Evolutionary conservation across 306 rosid genomes (phyloP).

Genomic region (Betula pendula): DNA sequence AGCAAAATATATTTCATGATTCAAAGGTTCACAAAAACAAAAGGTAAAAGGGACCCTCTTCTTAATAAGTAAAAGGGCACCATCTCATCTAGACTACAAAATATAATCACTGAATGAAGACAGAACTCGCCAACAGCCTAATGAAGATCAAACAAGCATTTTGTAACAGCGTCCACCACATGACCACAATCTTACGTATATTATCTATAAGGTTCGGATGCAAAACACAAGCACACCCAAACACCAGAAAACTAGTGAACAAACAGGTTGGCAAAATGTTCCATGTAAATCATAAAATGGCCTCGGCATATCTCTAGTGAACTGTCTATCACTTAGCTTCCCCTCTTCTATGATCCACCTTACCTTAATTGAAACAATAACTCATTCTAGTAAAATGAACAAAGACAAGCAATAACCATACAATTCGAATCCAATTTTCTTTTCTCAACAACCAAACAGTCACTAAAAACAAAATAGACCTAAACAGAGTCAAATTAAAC

Average conservation of each 20-base stretch:
- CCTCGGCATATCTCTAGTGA: neutral
- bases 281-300: neutral
- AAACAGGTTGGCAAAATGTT: neutral
- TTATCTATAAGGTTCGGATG: neutral
- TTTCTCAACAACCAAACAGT: conserved; percentile 4
- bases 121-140: neutral
- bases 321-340: neutral
- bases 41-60: neutral
- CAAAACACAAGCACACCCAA: neutral
- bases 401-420: neutral
- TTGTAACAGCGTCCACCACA: neutral
- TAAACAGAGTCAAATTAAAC: neutral
- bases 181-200: neutral
- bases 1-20: neutral
- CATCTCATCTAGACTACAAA: neutral
- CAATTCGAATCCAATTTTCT: neutral
- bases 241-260: neutral
- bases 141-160: neutral
- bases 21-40: neutral
- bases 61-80: neutral
- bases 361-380: neutral
- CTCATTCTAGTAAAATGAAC: neutral
- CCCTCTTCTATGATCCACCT: neutral
- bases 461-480: neutral
- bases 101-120: neutral